Percentiles rank a stretch among this genome's conserved stretches.
Conservation (phyloP, 2,329 filamentous ascomycete species). For the Phoma sp. region DNA sequence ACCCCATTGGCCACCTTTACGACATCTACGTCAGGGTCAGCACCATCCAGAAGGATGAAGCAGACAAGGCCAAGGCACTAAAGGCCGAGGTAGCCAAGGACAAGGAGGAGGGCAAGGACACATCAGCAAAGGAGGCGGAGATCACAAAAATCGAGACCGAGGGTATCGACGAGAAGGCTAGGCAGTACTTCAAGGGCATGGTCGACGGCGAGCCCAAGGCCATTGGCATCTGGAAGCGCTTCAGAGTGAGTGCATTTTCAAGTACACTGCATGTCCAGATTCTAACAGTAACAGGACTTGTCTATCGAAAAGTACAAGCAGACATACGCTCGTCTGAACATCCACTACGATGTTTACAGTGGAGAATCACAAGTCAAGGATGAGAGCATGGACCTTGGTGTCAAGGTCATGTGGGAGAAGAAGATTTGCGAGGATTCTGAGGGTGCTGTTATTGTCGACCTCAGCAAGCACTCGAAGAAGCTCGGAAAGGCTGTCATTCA, state of each 20-base stretch:
- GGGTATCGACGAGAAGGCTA: constrained; percentile 72
- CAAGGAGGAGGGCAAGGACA: constrained; percentile 52
- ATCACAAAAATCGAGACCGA: constrained; percentile 50
- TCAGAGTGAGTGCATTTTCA: constrained; percentile 51
- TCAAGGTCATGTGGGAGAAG: constrained; percentile 64
- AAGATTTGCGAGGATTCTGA: constrained; percentile 70
- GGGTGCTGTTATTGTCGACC: constrained; percentile 72
- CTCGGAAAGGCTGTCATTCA: constrained; percentile 72
- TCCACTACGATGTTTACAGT: constrained; percentile 70
- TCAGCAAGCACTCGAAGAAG: constrained; percentile 73
- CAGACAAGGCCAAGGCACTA: constrained; percentile 67
- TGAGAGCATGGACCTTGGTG: constrained; percentile 68
- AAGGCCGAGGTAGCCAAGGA: constrained; percentile 53
- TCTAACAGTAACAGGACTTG: constrained; percentile 53
- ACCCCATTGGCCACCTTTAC: constrained; percentile 83
- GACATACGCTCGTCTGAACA: constrained; percentile 70
- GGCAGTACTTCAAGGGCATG: constrained; percentile 74
- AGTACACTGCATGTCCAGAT: not conserved
- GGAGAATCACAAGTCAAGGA: constrained; percentile 73
- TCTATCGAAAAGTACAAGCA: constrained; percentile 70
- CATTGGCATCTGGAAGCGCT: constrained; percentile 67
- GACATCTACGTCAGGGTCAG: constrained; percentile 83
- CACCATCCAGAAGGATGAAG: constrained; percentile 68
- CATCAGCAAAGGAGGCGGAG: constrained; percentile 51
- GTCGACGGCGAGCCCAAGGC: constrained; percentile 67